Evolutionary conservation across 305 asterid genomes (phyloP).

Genomic region (Euphrasia arctica): DNA sequence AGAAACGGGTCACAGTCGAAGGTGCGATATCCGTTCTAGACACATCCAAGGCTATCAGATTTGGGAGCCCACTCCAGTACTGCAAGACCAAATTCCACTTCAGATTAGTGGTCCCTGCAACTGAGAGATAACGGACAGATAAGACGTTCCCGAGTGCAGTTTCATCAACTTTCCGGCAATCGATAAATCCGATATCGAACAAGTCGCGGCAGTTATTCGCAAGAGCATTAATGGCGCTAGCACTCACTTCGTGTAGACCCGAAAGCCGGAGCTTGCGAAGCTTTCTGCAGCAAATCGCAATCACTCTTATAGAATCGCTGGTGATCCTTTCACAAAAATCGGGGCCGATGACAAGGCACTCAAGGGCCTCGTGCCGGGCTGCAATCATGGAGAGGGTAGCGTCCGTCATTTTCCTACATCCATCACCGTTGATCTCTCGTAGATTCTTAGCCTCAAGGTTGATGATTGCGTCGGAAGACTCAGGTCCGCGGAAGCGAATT

Average conservation of each 20-base stretch:
- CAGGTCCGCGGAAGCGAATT: constrained; percentile 68
- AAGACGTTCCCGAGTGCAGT: constrained; percentile 46
- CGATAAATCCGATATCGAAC: constrained; percentile 60
- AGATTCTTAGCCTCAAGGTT: constrained; percentile 54
- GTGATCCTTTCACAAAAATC: constrained; percentile 69
- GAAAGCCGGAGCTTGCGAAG: constrained; percentile 62
- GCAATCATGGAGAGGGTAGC: constrained; percentile 64
- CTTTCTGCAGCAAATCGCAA: constrained; percentile 58
- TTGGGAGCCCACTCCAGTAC: constrained; percentile 55
- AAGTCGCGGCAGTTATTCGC: constrained; percentile 51
- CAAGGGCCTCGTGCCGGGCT: constrained; percentile 68
- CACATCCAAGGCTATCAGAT: constrained; percentile 60
- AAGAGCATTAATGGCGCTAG: constrained; percentile 62
- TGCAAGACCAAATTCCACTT: constrained; percentile 55
- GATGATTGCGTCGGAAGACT: constrained; percentile 60
- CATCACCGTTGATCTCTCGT: constrained; percentile 58
- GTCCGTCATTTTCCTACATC: constrained; percentile 63
- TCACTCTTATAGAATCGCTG: constrained; percentile 60
- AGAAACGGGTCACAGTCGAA: constrained; percentile 43
- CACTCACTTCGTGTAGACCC: constrained; percentile 60
- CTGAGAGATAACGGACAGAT: constrained; percentile 59
- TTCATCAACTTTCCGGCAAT: constrained; percentile 59
- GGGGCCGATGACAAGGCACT: constrained; percentile 71
- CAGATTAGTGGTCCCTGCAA: constrained; percentile 58
- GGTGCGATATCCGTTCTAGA: constrained; percentile 64